Percentiles rank a stretch among this genome's conserved stretches.
phyloP scores from a whole-genome alignment of 495 filamentous ascomycete species.

The Acidomyces sp. region DNA sequence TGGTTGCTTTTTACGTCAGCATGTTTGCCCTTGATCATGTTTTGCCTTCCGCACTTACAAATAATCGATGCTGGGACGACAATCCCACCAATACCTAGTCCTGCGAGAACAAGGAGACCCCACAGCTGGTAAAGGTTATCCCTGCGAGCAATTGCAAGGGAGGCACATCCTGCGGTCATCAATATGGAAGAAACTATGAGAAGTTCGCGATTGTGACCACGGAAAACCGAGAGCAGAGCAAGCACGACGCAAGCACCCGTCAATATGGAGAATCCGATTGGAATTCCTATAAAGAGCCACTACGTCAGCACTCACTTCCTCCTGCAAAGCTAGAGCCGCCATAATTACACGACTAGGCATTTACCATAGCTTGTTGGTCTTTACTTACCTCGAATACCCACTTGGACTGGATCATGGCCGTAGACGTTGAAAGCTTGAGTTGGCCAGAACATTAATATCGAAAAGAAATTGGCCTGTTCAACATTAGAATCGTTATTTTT shows the following conservation, averaged over 20 bases:
- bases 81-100: conserved; percentile 60
- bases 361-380: too few relatives aligned
- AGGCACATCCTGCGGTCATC: conserved; percentile 61
- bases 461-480: conserved; percentile 67
- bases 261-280: conserved; percentile 52
- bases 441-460: conserved; percentile 58
- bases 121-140: conserved; percentile 52
- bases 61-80: conserved; percentile 60
- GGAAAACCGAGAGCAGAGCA: conserved; percentile 44
- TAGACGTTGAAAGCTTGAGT: conserved; percentile 64
- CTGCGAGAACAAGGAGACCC: conserved; percentile 48
- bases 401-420: conserved; percentile 54
- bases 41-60: conserved; percentile 19
- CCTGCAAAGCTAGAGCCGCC: too few relatives aligned
- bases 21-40: background rate
- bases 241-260: conserved; percentile 50
- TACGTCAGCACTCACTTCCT: too few relatives aligned
- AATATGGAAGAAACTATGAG: conserved; percentile 48
- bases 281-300: too few relatives aligned
- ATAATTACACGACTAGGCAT: too few relatives aligned
- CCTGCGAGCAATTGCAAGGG: conserved; percentile 40
- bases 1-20: conserved; percentile 34
- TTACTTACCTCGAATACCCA: too few relatives aligned
- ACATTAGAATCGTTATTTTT: too few relatives aligned
- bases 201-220: conserved; percentile 50